Evolutionary conservation across 805 yeast species (phyloP).

Genomic region (Starmera quercuum): DNA sequence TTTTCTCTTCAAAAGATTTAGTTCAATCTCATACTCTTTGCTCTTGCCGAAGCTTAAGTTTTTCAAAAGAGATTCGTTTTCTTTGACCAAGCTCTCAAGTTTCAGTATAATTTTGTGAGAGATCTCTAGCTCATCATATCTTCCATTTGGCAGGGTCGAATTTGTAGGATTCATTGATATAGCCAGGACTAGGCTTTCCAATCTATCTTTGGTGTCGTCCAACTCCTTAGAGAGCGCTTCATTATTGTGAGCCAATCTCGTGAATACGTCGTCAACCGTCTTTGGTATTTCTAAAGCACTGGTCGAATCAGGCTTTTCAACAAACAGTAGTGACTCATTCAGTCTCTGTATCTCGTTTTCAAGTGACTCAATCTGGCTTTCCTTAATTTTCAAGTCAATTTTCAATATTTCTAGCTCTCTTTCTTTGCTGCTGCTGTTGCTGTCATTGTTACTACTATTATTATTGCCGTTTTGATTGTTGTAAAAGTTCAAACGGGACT

Average conservation of each 20-base stretch:
- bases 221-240: conserved; percentile 42
- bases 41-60: conserved; percentile 73
- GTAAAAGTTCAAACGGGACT: neutral
- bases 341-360: conserved; percentile 35
- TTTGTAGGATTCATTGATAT: conserved; percentile 43
- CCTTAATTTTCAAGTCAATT: conserved; percentile 47
- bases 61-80: conserved; percentile 61
- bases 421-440: neutral
- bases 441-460: neutral
- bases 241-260: conserved; percentile 39
- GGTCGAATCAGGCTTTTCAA: neutral
- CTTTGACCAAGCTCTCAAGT: conserved; percentile 51
- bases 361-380: conserved; percentile 38
- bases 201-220: conserved; percentile 49
- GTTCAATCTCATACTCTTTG: conserved; percentile 60
- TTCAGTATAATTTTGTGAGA: conserved; percentile 66
- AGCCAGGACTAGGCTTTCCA: conserved; percentile 58
- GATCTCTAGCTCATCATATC: conserved; percentile 67
- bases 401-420: conserved; percentile 31
- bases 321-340: conserved; percentile 17
- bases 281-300: conserved; percentile 27
- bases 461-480: neutral
- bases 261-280: conserved; percentile 38
- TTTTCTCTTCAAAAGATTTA: conserved; percentile 50
- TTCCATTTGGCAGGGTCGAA: conserved; percentile 41